phyloP scores from a whole-genome alignment of 352 stramenopile genomes.

The Phytophthora pinifolia region DNA sequence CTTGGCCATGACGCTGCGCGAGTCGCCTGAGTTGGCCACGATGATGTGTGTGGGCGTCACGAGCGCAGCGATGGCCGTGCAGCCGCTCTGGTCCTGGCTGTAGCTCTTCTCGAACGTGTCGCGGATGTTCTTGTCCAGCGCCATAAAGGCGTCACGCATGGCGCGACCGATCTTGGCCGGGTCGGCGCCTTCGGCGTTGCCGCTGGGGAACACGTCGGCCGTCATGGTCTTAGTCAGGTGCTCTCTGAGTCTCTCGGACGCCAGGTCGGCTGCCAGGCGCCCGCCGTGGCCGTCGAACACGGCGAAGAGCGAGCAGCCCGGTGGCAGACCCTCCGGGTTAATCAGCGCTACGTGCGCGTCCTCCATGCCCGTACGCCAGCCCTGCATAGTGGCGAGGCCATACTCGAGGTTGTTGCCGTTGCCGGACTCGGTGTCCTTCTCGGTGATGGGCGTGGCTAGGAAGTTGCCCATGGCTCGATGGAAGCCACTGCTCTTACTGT shows the following conservation, averaged over 20 bases:
- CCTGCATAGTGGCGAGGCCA: constrained; percentile 77
- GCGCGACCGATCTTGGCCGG: constrained; percentile 57
- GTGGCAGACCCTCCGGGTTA: constrained; percentile 43
- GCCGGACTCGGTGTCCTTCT: constrained; percentile 67
- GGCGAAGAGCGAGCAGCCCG: constrained; percentile 63
- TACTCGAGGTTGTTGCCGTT: constrained; percentile 59
- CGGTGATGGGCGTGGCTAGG: constrained; percentile 69
- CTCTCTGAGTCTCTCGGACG: constrained; percentile 40
- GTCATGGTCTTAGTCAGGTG: constrained; percentile 42
- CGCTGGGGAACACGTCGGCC: constrained; percentile 34
- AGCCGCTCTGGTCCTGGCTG: constrained; percentile 70
- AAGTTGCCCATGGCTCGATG: constrained; percentile 73
- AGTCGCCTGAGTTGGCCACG: constrained; percentile 81
- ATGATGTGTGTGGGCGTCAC: constrained; percentile 73
- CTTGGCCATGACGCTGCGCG: constrained; percentile 72
- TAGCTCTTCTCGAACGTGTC: constrained; percentile 45
- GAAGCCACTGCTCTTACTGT: not conserved
- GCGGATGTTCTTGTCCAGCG: constrained; percentile 64
- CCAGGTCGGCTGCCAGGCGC: constrained; percentile 53
- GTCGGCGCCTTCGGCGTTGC: constrained; percentile 33
- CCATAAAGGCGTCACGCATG: constrained; percentile 67
- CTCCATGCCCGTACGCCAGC: constrained; percentile 84
- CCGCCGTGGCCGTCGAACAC: constrained; percentile 84
- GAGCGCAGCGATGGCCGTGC: constrained; percentile 74
- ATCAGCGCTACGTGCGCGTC: constrained; percentile 71